Evolutionary conservation across 2,329 filamentous ascomycete genomes (phyloP), one percentile per base, ranked within the genome.

Genomic region (Pseudogymnoascus pannorum): DNA sequence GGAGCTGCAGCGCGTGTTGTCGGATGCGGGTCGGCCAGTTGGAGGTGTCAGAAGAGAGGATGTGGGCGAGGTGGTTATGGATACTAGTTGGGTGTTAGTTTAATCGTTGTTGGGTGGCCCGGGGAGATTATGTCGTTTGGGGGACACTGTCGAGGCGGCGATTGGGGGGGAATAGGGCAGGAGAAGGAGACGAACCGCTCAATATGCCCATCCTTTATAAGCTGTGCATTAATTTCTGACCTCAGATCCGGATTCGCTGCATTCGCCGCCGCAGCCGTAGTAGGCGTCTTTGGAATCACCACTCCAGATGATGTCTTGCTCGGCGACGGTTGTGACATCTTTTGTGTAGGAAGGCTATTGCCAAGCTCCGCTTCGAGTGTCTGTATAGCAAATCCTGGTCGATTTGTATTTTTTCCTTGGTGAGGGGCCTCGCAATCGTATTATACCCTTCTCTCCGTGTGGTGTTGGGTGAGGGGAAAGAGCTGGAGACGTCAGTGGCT

Each of bases 21-120:
- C 87, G 82, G 64, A 87, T 75, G 57, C 75, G 68, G 9, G 84
- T 84, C 2, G 84, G 84, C 84, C 85, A 87, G 76, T 87, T 85
- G 65, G 79, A 75, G 4, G 76, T 72, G 73, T 86, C 77, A 57
- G 84, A 75, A 72, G 87, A 77, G 59, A 87, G 81, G 63, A 81
- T 73, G 74, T 87, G 84, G 42, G 87, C 80, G 69, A 87, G 80
- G 44, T 79, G 75, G 62, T 87, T 84, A 76, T 87, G 84, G 67
- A 87, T 87, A 67, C 85, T 86, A 69, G 11, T 12, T 24, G 58
- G 58, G n/a, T 26, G 59, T 61, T 36, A 36, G 66, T 61, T 60
- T 59, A 33, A 48, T 20, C 58, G 58, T 33, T 26, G 38, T 12
- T 57, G 33, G 16, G 26, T 33, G 51, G 44, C n/a, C n/a, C n/a